Evolutionary conservation across 2,329 filamentous ascomycete species (phyloP).

Genomic region (Fusarium floridanum): DNA sequence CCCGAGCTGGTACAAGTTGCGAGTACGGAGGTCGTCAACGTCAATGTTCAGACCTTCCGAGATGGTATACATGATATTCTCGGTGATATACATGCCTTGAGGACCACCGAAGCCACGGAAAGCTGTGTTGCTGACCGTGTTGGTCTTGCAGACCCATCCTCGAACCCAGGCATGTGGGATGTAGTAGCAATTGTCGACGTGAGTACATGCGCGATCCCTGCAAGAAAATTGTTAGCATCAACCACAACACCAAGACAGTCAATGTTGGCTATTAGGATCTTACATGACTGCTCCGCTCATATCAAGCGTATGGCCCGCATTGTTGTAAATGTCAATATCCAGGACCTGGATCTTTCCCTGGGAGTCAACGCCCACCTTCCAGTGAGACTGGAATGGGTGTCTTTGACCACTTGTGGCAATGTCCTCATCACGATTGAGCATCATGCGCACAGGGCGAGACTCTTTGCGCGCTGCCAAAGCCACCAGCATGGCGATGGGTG

Average conservation of each 20-base stretch:
- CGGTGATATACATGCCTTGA: slow-evolving; percentile 19
- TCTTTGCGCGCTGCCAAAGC: slow-evolving; percentile 85
- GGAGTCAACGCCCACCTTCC: slow-evolving; percentile 90
- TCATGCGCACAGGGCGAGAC: slow-evolving; percentile 82
- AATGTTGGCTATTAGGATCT: background rate
- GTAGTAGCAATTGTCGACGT: slow-evolving; percentile 85
- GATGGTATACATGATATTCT: slow-evolving; percentile 14
- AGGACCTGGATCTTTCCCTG: slow-evolving; percentile 88
- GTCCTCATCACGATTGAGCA: slow-evolving; percentile 93
- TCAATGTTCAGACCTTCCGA: slow-evolving; percentile 13
- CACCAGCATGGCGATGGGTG: slow-evolving; percentile 83
- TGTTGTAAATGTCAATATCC: slow-evolving; percentile 86
- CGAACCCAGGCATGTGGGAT: slow-evolving; percentile 85
- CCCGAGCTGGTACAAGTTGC: slow-evolving; percentile 16
- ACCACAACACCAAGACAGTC: background rate
- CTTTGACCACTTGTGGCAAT: slow-evolving; percentile 88
- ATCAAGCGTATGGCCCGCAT: slow-evolving; percentile 80
- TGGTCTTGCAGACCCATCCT: slow-evolving; percentile 70
- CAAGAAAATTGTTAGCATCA: background rate
- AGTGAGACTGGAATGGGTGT: slow-evolving; percentile 86
- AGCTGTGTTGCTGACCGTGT: slow-evolving; percentile 20
- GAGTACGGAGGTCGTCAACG: background rate
- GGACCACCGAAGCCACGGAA: slow-evolving; percentile 20
- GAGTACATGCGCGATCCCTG: slow-evolving; percentile 82
- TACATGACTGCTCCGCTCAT: slow-evolving; percentile 72